phyloP scores from a whole-genome alignment of 805 yeast genomes.

The Schizosaccharomyces octosporus region DNA sequence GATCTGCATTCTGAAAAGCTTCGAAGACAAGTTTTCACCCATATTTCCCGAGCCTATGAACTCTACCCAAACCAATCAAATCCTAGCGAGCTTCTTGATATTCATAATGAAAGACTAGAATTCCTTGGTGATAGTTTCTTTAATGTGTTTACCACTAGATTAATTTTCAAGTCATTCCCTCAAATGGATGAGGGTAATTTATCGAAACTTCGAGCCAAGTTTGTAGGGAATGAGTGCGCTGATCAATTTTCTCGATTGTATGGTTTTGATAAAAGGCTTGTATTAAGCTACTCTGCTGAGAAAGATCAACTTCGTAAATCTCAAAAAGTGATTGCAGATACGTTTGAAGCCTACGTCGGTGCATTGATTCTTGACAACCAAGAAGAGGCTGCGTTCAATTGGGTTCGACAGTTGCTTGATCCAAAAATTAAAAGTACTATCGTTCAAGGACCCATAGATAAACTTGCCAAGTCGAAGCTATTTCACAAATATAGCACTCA shows the following conservation, averaged over 20 bases:
- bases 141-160: slow-evolving; percentile 2
- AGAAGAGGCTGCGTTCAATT: not conserved
- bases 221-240: not conserved
- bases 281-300: not conserved
- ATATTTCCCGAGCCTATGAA: not conserved
- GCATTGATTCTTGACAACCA: not conserved
- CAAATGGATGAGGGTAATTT: not conserved
- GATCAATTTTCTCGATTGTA: not conserved
- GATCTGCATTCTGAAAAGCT: not conserved
- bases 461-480: not conserved
- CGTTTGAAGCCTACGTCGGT: slow-evolving; percentile 1
- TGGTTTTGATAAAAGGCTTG: not conserved
- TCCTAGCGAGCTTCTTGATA: not conserved
- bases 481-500: not conserved
- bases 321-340: slow-evolving; percentile 1
- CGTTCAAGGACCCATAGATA: not conserved
- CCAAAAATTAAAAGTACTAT: not conserved
- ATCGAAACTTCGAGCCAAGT: slow-evolving; percentile 1
- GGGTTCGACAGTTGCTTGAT: not conserved
- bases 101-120: slow-evolving; percentile 7
- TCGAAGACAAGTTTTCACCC: not conserved
- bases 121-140: slow-evolving; percentile 8
- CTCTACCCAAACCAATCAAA: not conserved
- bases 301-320: not conserved
- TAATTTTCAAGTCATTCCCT: not conserved